A percentile compares a stretch with the other conserved stretches of the same genome.
These are phyloP conservation scores for Aspergillus nomiae DNA, from an alignment of 2,329 filamentous ascomycete species.

Conservation along the genomic window DNA sequence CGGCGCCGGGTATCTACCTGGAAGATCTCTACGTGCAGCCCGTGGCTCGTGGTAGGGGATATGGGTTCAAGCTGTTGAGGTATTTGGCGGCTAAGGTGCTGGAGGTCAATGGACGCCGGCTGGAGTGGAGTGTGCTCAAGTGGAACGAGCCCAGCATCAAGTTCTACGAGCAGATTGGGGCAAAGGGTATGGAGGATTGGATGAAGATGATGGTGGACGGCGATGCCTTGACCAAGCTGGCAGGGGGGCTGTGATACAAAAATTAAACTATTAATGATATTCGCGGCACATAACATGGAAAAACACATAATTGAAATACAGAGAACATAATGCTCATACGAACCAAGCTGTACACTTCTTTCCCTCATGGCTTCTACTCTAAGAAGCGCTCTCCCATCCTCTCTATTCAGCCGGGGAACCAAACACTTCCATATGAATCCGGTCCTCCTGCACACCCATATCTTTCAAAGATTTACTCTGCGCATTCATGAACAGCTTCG, in stretches of 20 bases:
- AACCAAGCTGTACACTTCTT: not conserved
- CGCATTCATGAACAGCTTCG: conserved; percentile 65
- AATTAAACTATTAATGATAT: not conserved
- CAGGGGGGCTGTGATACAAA: conserved; percentile 24
- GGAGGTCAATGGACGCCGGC: conserved; percentile 68
- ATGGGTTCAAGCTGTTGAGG: conserved; percentile 74
- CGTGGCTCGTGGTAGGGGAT: conserved; percentile 71
- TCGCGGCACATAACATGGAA: not conserved
- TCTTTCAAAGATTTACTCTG: conserved; percentile 23
- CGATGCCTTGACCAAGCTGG: conserved; percentile 45
- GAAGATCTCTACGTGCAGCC: conserved; percentile 87
- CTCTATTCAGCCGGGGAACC: conserved; percentile 13
- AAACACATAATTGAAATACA: not conserved
- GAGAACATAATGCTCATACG: not conserved
- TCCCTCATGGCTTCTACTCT: not conserved
- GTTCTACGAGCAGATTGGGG: conserved; percentile 67
- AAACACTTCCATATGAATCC: conserved; percentile 32
- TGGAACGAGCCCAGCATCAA: conserved; percentile 91
- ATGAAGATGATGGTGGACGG: conserved; percentile 53
- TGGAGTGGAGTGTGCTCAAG: conserved; percentile 90
- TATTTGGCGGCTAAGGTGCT: conserved; percentile 78
- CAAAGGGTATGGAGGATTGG: conserved; percentile 51
- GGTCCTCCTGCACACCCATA: conserved; percentile 23
- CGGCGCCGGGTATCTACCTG: conserved; percentile 84
- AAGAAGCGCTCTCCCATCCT: not conserved